Evolutionary conservation across 2,329 filamentous ascomycete species (phyloP).

Genomic region (Coniella vitis): DNA sequence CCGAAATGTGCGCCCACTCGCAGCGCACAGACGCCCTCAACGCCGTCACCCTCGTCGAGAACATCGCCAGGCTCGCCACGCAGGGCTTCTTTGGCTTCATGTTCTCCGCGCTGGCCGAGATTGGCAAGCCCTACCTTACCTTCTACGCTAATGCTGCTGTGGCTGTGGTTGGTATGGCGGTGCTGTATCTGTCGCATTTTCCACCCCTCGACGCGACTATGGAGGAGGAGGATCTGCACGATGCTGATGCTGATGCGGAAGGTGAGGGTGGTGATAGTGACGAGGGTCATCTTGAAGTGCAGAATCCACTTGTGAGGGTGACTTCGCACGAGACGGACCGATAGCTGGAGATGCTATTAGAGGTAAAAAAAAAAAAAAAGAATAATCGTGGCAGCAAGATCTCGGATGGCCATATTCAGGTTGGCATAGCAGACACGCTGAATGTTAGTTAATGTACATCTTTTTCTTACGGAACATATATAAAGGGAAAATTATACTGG

Average conservation of each 20-base stretch:
- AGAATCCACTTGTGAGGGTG: slow-evolving; percentile 3
- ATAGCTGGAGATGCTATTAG: no score
- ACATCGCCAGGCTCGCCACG: slow-evolving; percentile 57
- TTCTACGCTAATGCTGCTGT: slow-evolving; percentile 62
- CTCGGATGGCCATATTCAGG: no score
- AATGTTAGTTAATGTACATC: no score
- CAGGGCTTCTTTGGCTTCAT: slow-evolving; percentile 61
- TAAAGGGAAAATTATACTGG: no score
- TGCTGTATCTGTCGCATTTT: slow-evolving; percentile 37
- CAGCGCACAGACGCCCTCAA: slow-evolving; percentile 61
- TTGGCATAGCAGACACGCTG: no score
- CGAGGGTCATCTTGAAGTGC: no score
- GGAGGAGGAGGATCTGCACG: slow-evolving; percentile 22
- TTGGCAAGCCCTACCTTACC: slow-evolving; percentile 53
- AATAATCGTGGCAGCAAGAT: no score
- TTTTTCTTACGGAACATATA: no score
- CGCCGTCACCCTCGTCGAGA: slow-evolving; percentile 64
- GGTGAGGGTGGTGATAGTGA: neutral
- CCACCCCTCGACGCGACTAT: slow-evolving; percentile 31
- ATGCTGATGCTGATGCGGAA: neutral
- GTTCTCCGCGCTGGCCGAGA: slow-evolving; percentile 55
- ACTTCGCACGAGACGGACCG: slow-evolving; percentile 15
- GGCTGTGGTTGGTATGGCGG: slow-evolving; percentile 38
- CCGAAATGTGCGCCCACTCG: slow-evolving; percentile 58
- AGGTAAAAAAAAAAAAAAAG: no score